Percentiles rank a stretch among this genome's conserved stretches.
These are phyloP conservation scores for Protea cynaroides DNA, from an alignment of 164 flowering plant genomes.

Conservation along the genomic window DNA sequence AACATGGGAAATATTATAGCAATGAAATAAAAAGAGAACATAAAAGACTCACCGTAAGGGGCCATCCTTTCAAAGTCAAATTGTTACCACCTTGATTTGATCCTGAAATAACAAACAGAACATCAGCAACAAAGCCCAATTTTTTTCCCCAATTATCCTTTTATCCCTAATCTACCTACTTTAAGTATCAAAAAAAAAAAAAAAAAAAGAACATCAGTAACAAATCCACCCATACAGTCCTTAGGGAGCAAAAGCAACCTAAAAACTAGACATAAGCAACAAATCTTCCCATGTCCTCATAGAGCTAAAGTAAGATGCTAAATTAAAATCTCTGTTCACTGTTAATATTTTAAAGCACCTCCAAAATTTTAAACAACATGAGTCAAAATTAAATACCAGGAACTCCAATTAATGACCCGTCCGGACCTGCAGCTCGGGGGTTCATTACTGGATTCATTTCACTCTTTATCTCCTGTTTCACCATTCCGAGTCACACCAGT, in stretches of 20 bases:
- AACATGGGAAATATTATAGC: no score
- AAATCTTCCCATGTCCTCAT: no score
- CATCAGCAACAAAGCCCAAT: not conserved
- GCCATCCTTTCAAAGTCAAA: constrained; percentile 97
- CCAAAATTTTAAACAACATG: no score
- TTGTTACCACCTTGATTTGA: constrained; percentile 86
- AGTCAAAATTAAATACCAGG: constrained; percentile 42
- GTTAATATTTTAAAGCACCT: no score
- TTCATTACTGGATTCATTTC: constrained; percentile 64
- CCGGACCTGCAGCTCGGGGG: constrained; percentile 61
- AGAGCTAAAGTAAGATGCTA: no score
- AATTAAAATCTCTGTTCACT: no score
- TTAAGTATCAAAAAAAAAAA: no score
- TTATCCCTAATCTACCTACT: no score
- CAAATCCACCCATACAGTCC: not conserved
- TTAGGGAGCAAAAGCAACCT: not conserved
- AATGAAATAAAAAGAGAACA: not conserved
- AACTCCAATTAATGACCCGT: constrained; percentile 69
- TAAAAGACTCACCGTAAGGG: constrained; percentile 67
- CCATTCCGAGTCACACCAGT: constrained; percentile 4
- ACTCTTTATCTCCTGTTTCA: constrained; percentile 58
- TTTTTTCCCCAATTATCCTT: no score
- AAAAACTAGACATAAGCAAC: not conserved
- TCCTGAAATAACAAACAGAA: constrained; percentile 42
- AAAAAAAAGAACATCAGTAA: constrained; percentile 1